Base-by-base conservation (phyloP, 768 basidiomycete genomes). In the Rhizopogon vulgaris region DNA sequence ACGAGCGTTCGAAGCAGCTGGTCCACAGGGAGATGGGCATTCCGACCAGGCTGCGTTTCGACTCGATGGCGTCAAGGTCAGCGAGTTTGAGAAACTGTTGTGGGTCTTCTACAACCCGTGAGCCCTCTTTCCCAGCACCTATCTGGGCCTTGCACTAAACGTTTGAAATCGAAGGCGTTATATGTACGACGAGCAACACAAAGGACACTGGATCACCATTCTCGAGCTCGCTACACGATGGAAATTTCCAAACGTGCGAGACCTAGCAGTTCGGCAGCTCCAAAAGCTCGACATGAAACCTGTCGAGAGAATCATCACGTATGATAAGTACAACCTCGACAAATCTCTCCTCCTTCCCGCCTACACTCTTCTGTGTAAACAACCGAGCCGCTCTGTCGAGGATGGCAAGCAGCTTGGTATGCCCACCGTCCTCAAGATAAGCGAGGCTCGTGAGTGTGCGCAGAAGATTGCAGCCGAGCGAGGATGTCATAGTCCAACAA, bases 51-150 rank as follows among this genome's bases (percentile, higher is more conserved):
- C 50, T 5, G 61, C 59, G 0, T 63, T 51, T 0, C 60, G 58
- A 7, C 27, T 49, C 3, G 32, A 46, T 34, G 58, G 73, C 3
- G 68, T 74, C 6, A 67, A 62, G 0, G 57, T 67, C 0, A 52
- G 63, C 0, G 71, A 78, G 0, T 82, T 83, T 47, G 72, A 73
- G 0, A 63, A 61, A 1, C 70, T 83, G 0, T 58, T 82, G 0
- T 81, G 79, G 74, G 73, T 82, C 0, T 82, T 80, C 58, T 83
- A 83, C 49, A 80, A 82, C 42, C 73, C 73, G 78, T 80, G 54
- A 58, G 74, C 58, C 34, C 14, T 32, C 11, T 17, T 11, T n/a
- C 27, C 6, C 36, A 32, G n/a, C 22, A 27, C n/a, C 5, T 24
- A 9, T 24, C 36, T 22, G n/a, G n/a, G n/a, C n/a, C 12, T 24